phyloP scores from a whole-genome alignment of 495 filamentous ascomycete species.

The Podospora tetraspora region DNA sequence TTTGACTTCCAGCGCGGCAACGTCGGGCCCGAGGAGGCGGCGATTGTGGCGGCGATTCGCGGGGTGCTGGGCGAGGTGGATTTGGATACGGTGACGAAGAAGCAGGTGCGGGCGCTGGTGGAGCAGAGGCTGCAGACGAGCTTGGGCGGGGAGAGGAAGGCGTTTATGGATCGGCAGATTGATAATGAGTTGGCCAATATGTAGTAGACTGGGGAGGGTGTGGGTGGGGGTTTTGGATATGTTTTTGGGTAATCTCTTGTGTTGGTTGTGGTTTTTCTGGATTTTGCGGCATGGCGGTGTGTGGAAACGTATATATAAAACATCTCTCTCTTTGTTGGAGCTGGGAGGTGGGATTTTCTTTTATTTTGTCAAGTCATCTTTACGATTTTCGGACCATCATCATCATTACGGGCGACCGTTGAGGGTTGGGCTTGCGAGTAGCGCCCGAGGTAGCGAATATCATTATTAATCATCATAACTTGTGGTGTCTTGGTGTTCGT shows the following conservation, averaged over 20 bases:
- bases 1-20: conserved; percentile 70
- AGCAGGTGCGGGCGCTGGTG: conserved; percentile 86
- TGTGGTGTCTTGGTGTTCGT: background rate
- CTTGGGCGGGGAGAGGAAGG: conserved; percentile 70
- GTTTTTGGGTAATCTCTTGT: too few relatives aligned
- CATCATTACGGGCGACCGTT: background rate
- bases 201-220: conserved; percentile 53
- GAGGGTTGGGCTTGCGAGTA: background rate
- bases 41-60: conserved; percentile 78
- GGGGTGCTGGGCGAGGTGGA: conserved; percentile 82
- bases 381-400: background rate
- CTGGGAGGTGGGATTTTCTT: background rate
- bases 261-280: background rate
- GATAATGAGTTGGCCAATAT: conserved; percentile 92
- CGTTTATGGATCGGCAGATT: conserved; percentile 85
- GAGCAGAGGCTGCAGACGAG: conserved; percentile 90
- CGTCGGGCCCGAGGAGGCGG: conserved; percentile 64
- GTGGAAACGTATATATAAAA: background rate
- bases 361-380: background rate
- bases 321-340: background rate
- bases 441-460: background rate
- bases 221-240: background rate
- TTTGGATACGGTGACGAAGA: conserved; percentile 94
- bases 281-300: background rate
- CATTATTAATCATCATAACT: background rate